Evolutionary conservation across 2,329 filamentous ascomycete species (phyloP).

Genomic region (Orbilia brochopaga): DNA sequence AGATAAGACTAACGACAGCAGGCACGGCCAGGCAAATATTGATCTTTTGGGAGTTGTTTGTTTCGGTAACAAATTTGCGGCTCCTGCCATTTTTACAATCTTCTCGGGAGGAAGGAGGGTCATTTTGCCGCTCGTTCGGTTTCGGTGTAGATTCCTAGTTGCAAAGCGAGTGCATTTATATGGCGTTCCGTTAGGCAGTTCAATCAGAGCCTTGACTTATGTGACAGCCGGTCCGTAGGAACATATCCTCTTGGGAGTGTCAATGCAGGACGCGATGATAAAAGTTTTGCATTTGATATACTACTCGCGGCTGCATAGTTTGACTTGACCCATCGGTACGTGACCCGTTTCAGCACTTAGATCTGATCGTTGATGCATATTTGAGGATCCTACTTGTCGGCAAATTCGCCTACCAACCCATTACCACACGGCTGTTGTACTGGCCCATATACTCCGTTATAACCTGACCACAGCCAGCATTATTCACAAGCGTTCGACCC

Average conservation of each 20-base stretch:
- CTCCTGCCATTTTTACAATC: not conserved
- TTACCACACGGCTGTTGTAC: too few species aligned
- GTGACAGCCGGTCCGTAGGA: not conserved
- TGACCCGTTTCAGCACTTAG: too few species aligned
- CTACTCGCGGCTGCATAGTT: too few species aligned
- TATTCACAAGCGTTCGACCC: too few species aligned
- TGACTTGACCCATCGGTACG: too few species aligned
- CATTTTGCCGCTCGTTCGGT: slow-evolving; percentile 1
- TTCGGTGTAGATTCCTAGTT: slow-evolving; percentile 32
- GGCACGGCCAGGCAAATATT: not conserved
- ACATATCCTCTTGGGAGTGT: not conserved
- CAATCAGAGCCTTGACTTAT: slow-evolving; percentile 3
- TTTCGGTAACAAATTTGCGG: not conserved
- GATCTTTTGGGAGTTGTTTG: not conserved
- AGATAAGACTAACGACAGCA: slow-evolving; percentile 7
- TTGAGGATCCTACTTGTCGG: too few species aligned
- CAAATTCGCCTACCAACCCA: too few species aligned
- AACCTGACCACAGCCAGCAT: too few species aligned
- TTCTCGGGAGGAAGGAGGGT: not conserved
- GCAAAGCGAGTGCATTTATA: slow-evolving; percentile 33
- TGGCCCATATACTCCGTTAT: too few species aligned
- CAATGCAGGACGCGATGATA: too few species aligned
- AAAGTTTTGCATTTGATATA: too few species aligned
- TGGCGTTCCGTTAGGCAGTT: slow-evolving; percentile 20
- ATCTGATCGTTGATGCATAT: too few species aligned